Percentiles rank a stretch among this genome's conserved stretches.
These are phyloP conservation scores for Kurtzmaniella natalensis DNA, from an alignment of 1,139 yeast genomes.

Conservation along the genomic window DNA sequence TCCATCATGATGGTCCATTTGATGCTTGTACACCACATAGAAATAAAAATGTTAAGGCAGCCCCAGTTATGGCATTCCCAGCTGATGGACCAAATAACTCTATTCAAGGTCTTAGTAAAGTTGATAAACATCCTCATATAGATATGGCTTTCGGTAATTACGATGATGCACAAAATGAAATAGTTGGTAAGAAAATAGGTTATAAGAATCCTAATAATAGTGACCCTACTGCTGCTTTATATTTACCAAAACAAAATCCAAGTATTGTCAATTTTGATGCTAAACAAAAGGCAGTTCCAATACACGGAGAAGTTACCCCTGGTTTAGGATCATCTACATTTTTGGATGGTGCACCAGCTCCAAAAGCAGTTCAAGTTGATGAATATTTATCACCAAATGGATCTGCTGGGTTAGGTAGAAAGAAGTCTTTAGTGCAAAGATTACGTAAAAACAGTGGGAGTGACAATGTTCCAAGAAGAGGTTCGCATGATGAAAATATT, in stretches of 20 bases:
- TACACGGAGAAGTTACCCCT: conserved; percentile 80
- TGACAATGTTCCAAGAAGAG: conserved; percentile 30
- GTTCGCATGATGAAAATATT: conserved; percentile 25
- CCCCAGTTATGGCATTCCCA: conserved; percentile 95
- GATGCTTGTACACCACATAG: conserved; percentile 98
- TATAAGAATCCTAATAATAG: conserved; percentile 10
- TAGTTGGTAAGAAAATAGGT: conserved; percentile 26
- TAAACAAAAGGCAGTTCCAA: conserved; percentile 58
- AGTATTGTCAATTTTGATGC: conserved; percentile 70
- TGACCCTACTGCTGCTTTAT: conserved; percentile 20
- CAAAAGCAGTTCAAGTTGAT: conserved; percentile 32
- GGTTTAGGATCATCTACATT: conserved; percentile 93
- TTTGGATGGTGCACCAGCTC: conserved; percentile 95
- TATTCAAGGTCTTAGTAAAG: conserved; percentile 57
- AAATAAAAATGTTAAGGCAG: conserved; percentile 72
- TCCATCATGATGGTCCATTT: conserved; percentile 98
- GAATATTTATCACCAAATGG: conserved; percentile 25
- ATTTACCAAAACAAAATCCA: conserved; percentile 44
- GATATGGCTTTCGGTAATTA: conserved; percentile 60
- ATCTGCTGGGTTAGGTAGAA: conserved; percentile 48
- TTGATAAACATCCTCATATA: conserved; percentile 51
- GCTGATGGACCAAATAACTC: conserved; percentile 91
- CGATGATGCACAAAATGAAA: conserved; percentile 31
- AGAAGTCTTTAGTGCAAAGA: conserved; percentile 72
- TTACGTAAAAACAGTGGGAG: conserved; percentile 45